Percentiles rank a stretch among this genome's conserved stretches.
Conservation (phyloP, 441 rosid genomes). For the Euphorbia schlechtendalii region DNA sequence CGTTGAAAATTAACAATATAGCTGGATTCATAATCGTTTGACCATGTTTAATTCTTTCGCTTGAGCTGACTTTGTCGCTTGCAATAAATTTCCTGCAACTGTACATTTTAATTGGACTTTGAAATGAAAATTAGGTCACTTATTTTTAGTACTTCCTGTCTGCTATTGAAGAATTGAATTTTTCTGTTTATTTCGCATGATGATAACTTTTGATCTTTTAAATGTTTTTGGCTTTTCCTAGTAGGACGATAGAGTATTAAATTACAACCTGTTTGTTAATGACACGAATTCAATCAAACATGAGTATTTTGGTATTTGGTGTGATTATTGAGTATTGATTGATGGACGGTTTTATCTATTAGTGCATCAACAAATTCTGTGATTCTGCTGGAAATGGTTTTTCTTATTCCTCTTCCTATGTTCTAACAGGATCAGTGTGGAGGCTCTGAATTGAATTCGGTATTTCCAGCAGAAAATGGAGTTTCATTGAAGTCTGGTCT, state of each 20-base stretch:
- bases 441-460: background rate
- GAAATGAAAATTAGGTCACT: no score
- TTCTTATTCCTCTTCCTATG: slow-evolving; percentile 9
- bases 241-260: no score
- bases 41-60: background rate
- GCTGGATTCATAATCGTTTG: background rate
- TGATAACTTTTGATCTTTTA: no score
- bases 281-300: background rate
- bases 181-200: no score
- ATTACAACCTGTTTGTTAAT: background rate
- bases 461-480: slow-evolving; percentile 24
- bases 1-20: background rate
- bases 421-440: slow-evolving; percentile 32
- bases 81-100: no score
- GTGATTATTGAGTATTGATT: background rate
- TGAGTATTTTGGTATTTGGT: background rate
- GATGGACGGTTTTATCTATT: no score
- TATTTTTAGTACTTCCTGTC: no score
- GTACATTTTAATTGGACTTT: no score
- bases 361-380: no score
- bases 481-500: slow-evolving; percentile 26
- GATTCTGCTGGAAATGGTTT: slow-evolving; percentile 7
- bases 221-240: no score
- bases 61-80: background rate
- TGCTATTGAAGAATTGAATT: no score